phyloP scores from a whole-genome alignment of 2,329 filamentous ascomycete genomes.

The Epichloe sibirici region DNA sequence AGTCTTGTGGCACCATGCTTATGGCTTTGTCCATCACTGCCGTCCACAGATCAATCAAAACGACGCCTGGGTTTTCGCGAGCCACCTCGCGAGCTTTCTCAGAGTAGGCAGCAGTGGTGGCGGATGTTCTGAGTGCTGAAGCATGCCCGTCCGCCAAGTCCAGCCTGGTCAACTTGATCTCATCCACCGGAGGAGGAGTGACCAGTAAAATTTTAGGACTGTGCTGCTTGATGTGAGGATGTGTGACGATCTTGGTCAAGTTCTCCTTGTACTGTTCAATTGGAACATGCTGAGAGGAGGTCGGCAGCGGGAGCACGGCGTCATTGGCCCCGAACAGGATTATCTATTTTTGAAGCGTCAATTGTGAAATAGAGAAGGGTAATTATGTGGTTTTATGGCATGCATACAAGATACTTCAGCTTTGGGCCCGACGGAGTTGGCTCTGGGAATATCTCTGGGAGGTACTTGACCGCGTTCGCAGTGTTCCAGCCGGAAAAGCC shows the following conservation, averaged over 20 bases:
- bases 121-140: conserved; percentile 30
- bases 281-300: conserved; percentile 62
- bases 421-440: conserved; percentile 42
- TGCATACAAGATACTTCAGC: conserved; percentile 54
- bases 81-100: conserved; percentile 53
- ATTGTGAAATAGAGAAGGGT: not conserved
- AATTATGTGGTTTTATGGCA: not conserved
- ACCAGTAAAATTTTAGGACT: conserved; percentile 63
- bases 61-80: conserved; percentile 51
- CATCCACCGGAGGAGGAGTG: conserved; percentile 72
- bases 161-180: conserved; percentile 47
- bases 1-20: conserved; percentile 43
- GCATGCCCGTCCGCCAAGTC: conserved; percentile 35
- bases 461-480: conserved; percentile 54
- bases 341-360: conserved; percentile 33
- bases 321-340: conserved; percentile 89
- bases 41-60: conserved; percentile 69
- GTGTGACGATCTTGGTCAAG: conserved; percentile 56
- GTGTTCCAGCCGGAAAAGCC: conserved; percentile 84
- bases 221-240: conserved; percentile 58
- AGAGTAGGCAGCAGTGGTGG: conserved; percentile 44
- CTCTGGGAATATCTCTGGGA: conserved; percentile 61
- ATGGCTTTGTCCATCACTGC: conserved; percentile 61
- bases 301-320: conserved; percentile 52
- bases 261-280: conserved; percentile 66